Evolutionary conservation across 345 rosid genomes (phyloP), one percentile per base, ranked within the genome.

Genomic region (Populus ilicifolia): DNA sequence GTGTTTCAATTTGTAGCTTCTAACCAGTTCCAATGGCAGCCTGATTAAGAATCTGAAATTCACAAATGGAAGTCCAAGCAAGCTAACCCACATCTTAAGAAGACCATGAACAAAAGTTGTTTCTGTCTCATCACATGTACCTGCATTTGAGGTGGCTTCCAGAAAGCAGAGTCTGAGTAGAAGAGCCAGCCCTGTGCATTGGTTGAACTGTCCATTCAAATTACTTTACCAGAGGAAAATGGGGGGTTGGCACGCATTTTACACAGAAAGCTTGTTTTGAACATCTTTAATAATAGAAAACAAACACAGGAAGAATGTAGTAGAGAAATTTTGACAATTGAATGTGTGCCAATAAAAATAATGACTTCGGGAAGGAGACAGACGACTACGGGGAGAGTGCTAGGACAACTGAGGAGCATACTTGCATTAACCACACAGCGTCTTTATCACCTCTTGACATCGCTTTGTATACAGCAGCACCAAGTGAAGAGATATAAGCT

Each of bases 401-500:
- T 70, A 64, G 74, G 70, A n/a, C 13, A 44, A 78, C 67, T 70
- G 33, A 77, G 77, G 43, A 23, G 70, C 92, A 72, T 88, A 95
- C 99, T 83, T 95, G 99, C 99, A 95, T 95, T 82, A 95, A 81
- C 99, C 99, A 95, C 76, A 95, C 93, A 78, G 99, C 95, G 83
- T 91, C 84, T 73, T 89, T 85, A 84, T 95, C 93, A 75, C 91
- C 99, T 83, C 82, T 84, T 14, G 93, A 89, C 99, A 95, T 93
- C 72, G 99, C 99, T 85, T 89, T 89, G 82, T 89, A 95, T 52
- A 95, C 94, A 56, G 96, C 96, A 74, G 90, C 87, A 84, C 99
- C 99, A 38, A 93, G 94, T 33, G 89, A 86, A 54, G 92, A 89
- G 80, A 95, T 95, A 75, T 87, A 95, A 67, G 78, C 75, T 72